Evolutionary conservation across 1,139 yeast genomes (phyloP).

Genomic region (Hemisphaericaspora xylofermentans): DNA sequence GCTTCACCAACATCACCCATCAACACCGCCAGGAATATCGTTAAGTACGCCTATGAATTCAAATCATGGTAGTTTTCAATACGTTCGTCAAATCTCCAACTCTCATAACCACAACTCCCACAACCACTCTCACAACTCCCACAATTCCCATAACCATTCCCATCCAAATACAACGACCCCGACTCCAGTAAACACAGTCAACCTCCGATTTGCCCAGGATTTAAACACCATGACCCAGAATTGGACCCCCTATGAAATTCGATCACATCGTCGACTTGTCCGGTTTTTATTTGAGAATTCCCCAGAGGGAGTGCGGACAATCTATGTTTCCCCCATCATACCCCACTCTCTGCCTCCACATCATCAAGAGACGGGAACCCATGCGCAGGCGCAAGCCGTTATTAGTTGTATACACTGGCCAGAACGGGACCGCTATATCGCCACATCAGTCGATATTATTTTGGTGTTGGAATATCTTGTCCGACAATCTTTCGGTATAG

Average conservation of each 20-base stretch:
- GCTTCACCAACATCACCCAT: too few relatives aligned
- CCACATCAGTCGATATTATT: slow-evolving; percentile 68
- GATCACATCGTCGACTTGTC: slow-evolving; percentile 35
- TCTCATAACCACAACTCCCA: too few relatives aligned
- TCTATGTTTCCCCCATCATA: slow-evolving; percentile 26
- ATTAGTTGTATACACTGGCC: slow-evolving; percentile 66
- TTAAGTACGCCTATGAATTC: too few relatives aligned
- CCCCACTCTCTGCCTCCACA: too few relatives aligned
- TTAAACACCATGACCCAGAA: slow-evolving; percentile 25
- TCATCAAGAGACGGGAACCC: too few relatives aligned
- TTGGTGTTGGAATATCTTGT: slow-evolving; percentile 57
- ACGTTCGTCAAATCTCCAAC: too few relatives aligned
- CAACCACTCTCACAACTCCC: too few relatives aligned
- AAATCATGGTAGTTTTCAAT: too few relatives aligned
- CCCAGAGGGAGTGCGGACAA: slow-evolving; percentile 23
- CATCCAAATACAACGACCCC: slow-evolving; percentile 5
- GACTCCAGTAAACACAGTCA: too few relatives aligned
- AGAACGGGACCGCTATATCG: slow-evolving; percentile 49
- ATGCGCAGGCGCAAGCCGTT: slow-evolving; percentile 30
- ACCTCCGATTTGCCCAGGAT: slow-evolving; percentile 12
- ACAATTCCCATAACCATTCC: too few relatives aligned
- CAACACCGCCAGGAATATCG: too few relatives aligned
- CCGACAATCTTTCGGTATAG: slow-evolving; percentile 58
- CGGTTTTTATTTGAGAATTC: slow-evolving; percentile 26
- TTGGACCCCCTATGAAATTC: slow-evolving; percentile 36